phyloP scores from a whole-genome alignment of 1,139 yeast genomes.

The Debaryomycetaceae sp. region DNA sequence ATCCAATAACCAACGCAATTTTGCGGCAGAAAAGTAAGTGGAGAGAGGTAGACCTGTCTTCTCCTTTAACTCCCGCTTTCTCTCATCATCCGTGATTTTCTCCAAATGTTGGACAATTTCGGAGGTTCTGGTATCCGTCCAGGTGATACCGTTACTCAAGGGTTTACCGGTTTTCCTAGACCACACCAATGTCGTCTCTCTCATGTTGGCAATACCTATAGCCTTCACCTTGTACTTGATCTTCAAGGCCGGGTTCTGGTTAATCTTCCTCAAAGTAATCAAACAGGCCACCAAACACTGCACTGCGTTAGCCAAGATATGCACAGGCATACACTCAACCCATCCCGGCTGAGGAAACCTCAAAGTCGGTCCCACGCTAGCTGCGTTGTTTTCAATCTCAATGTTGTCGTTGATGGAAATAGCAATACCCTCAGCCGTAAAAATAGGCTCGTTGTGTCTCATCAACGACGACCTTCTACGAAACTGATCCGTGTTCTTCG shows the following conservation, averaged over 20 bases:
- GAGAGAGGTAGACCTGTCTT: conserved; percentile 85
- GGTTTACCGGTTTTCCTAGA: conserved; percentile 80
- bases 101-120: conserved; percentile 67
- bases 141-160: conserved; percentile 83
- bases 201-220: conserved; percentile 90
- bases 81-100: conserved; percentile 55
- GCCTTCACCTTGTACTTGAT: conserved; percentile 56
- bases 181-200: conserved; percentile 94
- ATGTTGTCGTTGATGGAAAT: conserved; percentile 55
- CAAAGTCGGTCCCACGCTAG: conserved; percentile 63
- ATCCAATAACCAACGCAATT: conserved; percentile 85
- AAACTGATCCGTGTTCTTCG: conserved; percentile 47
- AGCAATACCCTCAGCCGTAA: conserved; percentile 73
- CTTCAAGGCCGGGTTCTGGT: conserved; percentile 48
- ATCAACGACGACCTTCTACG: conserved; percentile 49
- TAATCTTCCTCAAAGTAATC: conserved; percentile 54
- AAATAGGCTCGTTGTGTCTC: conserved; percentile 56
- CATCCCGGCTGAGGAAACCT: conserved; percentile 80
- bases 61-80: conserved; percentile 55
- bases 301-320: conserved; percentile 77
- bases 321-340: conserved; percentile 94
- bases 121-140: conserved; percentile 92
- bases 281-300: conserved; percentile 70
- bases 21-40: conserved; percentile 89
- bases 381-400: conserved; percentile 58